Percentiles rank a stretch among this genome's conserved stretches.
phyloP scores from a whole-genome alignment of 2,329 filamentous ascomycete species.

The Cercospora janseana region DNA sequence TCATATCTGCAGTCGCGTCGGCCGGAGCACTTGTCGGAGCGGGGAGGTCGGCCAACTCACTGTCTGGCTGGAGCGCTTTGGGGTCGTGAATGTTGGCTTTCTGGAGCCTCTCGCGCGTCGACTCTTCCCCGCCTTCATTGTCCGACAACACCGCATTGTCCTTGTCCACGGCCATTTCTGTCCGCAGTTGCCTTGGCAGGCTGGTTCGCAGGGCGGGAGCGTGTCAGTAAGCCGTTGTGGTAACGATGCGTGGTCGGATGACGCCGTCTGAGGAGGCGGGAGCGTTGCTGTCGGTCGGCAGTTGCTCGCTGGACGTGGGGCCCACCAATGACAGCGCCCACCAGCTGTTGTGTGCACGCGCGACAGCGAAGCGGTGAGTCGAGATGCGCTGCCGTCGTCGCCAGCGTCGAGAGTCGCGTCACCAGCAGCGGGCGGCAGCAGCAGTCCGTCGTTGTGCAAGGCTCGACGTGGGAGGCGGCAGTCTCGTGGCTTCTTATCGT shows the following conservation, averaged over 20 bases:
- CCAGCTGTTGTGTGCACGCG: background rate
- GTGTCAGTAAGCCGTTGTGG: no score
- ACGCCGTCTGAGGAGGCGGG: no score
- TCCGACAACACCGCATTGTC: conserved; percentile 36
- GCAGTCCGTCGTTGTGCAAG: conserved; percentile 1
- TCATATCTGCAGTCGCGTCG: conserved; percentile 8
- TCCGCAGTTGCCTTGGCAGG: background rate
- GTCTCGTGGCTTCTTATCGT: conserved; percentile 9
- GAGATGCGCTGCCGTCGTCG: background rate
- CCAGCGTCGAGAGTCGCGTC: background rate
- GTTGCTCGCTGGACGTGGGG: conserved; percentile 16
- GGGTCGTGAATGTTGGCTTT: conserved; percentile 54
- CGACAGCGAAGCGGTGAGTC: conserved; percentile 3
- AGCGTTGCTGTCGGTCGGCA: conserved; percentile 17
- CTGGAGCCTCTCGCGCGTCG: conserved; percentile 60
- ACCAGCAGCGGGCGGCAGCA: conserved; percentile 2
- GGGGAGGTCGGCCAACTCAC: conserved; percentile 11
- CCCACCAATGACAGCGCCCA: conserved; percentile 11
- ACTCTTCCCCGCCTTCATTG: conserved; percentile 53
- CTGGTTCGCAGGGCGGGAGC: no score
- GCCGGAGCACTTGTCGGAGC: conserved; percentile 29
- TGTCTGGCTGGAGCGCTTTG: conserved; percentile 32
- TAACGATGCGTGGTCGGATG: no score
- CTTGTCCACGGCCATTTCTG: conserved; percentile 30
- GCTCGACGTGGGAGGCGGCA: conserved; percentile 12